Percentiles rank a stretch among this genome's conserved stretches.
Conservation (phyloP, 257 asterid species). For the Solanum ahanhuiri region DNA sequence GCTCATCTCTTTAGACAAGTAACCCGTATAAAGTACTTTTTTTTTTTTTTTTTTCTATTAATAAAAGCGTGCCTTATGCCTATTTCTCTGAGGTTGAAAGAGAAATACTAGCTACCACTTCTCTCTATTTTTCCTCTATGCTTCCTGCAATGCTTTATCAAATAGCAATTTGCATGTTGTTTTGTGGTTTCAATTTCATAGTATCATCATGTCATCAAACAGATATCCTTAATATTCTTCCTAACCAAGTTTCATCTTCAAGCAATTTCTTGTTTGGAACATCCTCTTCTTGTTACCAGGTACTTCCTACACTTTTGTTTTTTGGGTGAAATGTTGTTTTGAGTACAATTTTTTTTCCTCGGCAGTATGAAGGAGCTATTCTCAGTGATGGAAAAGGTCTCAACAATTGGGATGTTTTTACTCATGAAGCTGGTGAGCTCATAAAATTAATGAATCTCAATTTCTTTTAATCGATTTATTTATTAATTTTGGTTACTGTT, state of each 20-base stretch:
- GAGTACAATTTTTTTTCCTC: background rate
- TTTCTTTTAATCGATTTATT: too few relatives aligned
- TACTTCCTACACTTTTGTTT: background rate
- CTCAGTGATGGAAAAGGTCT: slow-evolving; percentile 35
- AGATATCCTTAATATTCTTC: background rate
- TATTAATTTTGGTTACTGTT: background rate
- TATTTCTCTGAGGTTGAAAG: background rate
- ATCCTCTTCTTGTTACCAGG: slow-evolving; percentile 65
- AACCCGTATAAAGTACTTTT: background rate
- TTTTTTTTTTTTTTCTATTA: background rate
- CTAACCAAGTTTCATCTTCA: slow-evolving; percentile 14
- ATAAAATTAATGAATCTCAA: background rate
- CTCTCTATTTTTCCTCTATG: too few relatives aligned
- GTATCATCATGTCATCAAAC: background rate
- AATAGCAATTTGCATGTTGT: background rate
- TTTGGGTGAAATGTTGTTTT: background rate
- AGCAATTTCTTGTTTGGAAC: slow-evolving; percentile 42
- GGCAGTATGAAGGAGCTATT: slow-evolving; percentile 39
- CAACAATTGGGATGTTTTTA: slow-evolving; percentile 39
- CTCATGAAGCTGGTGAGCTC: slow-evolving; percentile 23
- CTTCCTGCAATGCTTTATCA: background rate
- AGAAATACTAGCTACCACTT: background rate
- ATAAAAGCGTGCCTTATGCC: background rate
- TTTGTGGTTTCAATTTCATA: background rate
- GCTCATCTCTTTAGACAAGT: background rate